phyloP scores from a whole-genome alignment of 2,329 filamentous ascomycete species.

The Cadophora luteo-olivacea region DNA sequence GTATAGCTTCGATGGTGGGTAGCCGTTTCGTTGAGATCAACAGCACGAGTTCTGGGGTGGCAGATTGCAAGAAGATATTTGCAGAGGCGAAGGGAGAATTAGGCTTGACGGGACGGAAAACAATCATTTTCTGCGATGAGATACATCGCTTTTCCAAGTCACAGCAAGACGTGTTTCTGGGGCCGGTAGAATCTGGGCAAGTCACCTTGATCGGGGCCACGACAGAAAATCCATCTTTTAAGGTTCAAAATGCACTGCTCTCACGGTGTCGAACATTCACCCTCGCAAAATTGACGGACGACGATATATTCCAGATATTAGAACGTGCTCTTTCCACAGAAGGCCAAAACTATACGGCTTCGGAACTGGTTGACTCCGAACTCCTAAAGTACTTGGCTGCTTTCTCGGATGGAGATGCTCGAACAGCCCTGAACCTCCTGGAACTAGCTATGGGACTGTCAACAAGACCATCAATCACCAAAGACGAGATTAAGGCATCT shows the following conservation, averaged over 20 bases:
- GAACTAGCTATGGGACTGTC: slow-evolving; percentile 86
- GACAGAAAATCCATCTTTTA: slow-evolving; percentile 96
- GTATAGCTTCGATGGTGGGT: slow-evolving; percentile 83
- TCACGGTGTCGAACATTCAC: slow-evolving; percentile 93
- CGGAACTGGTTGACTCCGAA: slow-evolving; percentile 74
- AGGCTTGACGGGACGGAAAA: slow-evolving; percentile 82
- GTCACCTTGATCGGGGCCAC: slow-evolving; percentile 94
- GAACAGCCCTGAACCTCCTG: slow-evolving; percentile 89
- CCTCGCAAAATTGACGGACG: slow-evolving; percentile 73
- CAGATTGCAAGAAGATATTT: slow-evolving; percentile 92
- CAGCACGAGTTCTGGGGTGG: slow-evolving; percentile 85
- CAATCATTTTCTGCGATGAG: slow-evolving; percentile 97
- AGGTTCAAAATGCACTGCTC: slow-evolving; percentile 84
- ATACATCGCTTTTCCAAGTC: slow-evolving; percentile 66
- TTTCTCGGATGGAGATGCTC: slow-evolving; percentile 91
- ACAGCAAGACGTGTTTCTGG: slow-evolving; percentile 94
- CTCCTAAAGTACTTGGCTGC: slow-evolving; percentile 82
- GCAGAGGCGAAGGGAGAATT: slow-evolving; percentile 82
- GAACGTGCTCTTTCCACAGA: slow-evolving; percentile 75
- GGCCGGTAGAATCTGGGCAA: slow-evolving; percentile 87
- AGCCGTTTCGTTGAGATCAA: slow-evolving; percentile 95
- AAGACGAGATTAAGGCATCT: slow-evolving; percentile 77
- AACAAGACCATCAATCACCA: slow-evolving; percentile 67
- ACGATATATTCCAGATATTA: slow-evolving; percentile 77
- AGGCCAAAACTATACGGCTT: slow-evolving; percentile 46